Evolutionary conservation across 1,284 basidiomycete species (phyloP).

Genomic region (Gymnopus androsaceus): DNA sequence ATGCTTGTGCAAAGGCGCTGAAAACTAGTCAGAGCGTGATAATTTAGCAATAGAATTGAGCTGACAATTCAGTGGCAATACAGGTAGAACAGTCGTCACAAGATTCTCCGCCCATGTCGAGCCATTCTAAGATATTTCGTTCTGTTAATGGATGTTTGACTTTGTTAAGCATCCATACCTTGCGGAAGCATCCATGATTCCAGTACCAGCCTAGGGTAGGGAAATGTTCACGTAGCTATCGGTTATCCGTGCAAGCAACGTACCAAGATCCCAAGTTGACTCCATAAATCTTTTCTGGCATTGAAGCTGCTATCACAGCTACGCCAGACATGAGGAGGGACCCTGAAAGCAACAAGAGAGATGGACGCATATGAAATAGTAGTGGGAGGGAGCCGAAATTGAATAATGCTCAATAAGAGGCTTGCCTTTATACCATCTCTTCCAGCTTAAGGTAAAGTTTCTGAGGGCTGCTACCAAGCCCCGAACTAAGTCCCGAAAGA

Average conservation of each 20-base stretch:
- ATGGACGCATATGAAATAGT: not conserved
- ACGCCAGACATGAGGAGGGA: not conserved
- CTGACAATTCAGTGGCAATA: constrained; percentile 63
- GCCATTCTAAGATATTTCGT: constrained; percentile 53
- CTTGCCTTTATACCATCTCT: not conserved
- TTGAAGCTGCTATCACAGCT: constrained; percentile 5
- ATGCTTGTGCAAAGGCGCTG: constrained; percentile 61
- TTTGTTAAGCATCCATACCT: constrained; percentile 33
- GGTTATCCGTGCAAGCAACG: constrained; percentile 19
- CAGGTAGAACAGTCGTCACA: constrained; percentile 57
- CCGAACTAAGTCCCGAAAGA: constrained; percentile 4
- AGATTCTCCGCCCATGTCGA: constrained; percentile 61
- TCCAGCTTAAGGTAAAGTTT: too few species aligned
- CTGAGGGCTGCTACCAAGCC: not conserved
- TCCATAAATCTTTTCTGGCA: constrained; percentile 55
- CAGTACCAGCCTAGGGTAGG: constrained; percentile 50
- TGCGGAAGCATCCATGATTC: constrained; percentile 74
- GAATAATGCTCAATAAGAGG: not conserved
- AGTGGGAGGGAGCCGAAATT: too few species aligned
- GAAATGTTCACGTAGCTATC: not conserved
- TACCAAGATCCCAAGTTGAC: constrained; percentile 67
- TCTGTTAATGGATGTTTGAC: not conserved
- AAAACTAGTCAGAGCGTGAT: constrained; percentile 5
- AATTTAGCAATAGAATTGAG: constrained; percentile 2
- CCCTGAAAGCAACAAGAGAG: not conserved